These are phyloP conservation scores for Tetrahymena borealis DNA, from an alignment of 73 alveolate genomes.

Conservation along the genomic window DNA sequence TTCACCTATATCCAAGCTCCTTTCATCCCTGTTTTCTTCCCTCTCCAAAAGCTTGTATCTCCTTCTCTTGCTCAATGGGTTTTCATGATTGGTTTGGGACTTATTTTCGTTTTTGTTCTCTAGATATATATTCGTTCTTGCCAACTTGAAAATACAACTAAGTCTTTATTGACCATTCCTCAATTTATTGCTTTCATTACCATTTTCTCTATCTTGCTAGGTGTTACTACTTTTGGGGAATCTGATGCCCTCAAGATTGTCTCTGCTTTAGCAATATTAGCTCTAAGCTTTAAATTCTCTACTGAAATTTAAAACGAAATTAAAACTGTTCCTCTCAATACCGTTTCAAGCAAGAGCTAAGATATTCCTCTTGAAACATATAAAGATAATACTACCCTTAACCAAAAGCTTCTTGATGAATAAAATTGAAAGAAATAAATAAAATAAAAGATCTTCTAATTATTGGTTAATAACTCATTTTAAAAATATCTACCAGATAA, in stretches of 20 bases:
- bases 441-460: not conserved
- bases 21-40: not conserved
- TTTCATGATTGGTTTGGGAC: not conserved
- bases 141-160: not conserved
- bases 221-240: not conserved
- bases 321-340: not conserved
- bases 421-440: not conserved
- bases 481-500: not conserved
- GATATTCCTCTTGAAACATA: not conserved
- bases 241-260: not conserved
- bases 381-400: not conserved
- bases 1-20: not conserved
- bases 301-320: not conserved
- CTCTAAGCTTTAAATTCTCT: not conserved
- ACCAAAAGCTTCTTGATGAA: not conserved
- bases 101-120: not conserved
- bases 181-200: not conserved
- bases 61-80: constrained; percentile 3
- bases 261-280: not conserved
- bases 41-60: not conserved
- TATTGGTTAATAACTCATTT: not conserved
- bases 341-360: not conserved
- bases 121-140: not conserved
- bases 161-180: not conserved
- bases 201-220: not conserved